phyloP scores from a whole-genome alignment of 371 early-diverging fungal species.

The Saksenaea oblongispora region DNA sequence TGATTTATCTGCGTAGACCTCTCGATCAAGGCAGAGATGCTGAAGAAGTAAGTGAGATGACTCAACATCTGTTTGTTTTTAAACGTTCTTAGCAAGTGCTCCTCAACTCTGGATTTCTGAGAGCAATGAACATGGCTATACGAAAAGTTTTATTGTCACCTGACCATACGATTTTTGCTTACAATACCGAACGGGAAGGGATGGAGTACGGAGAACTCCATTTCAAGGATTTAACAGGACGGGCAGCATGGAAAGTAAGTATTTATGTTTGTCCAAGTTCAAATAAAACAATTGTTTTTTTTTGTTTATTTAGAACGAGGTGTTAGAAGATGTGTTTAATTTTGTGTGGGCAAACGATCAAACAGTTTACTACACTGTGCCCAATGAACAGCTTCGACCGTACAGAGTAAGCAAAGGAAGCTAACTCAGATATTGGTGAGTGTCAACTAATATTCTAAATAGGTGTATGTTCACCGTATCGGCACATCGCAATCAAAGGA shows the following conservation, averaged over 20 bases:
- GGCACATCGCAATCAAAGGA: conserved; percentile 61
- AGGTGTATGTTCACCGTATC: conserved; percentile 61
- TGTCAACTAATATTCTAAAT: neutral
- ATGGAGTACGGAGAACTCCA: conserved; percentile 69
- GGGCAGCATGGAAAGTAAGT: conserved; percentile 39
- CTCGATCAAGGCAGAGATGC: conserved; percentile 42
- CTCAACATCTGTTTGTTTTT: neutral
- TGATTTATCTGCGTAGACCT: conserved; percentile 58
- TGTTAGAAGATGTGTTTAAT: conserved; percentile 72
- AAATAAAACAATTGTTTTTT: neutral
- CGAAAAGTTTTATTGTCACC: conserved; percentile 64
- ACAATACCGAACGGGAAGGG: conserved; percentile 59
- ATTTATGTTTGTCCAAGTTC: neutral
- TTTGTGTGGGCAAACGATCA: conserved; percentile 78
- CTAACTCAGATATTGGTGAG: neutral
- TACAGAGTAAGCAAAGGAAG: conserved; percentile 46
- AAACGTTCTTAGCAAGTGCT: conserved; percentile 48
- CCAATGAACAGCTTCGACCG: conserved; percentile 75
- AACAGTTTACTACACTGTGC: conserved; percentile 73
- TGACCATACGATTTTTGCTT: conserved; percentile 63
- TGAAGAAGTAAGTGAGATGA: conserved; percentile 37
- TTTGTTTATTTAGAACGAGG: conserved; percentile 41
- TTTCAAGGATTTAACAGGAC: conserved; percentile 49
- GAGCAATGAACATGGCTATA: conserved; percentile 53
- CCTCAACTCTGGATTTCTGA: conserved; percentile 56